Percentiles rank a stretch among this genome's conserved stretches.
phyloP scores from a whole-genome alignment of 2,329 filamentous ascomycete genomes.

The Colletotrichum sp. region DNA sequence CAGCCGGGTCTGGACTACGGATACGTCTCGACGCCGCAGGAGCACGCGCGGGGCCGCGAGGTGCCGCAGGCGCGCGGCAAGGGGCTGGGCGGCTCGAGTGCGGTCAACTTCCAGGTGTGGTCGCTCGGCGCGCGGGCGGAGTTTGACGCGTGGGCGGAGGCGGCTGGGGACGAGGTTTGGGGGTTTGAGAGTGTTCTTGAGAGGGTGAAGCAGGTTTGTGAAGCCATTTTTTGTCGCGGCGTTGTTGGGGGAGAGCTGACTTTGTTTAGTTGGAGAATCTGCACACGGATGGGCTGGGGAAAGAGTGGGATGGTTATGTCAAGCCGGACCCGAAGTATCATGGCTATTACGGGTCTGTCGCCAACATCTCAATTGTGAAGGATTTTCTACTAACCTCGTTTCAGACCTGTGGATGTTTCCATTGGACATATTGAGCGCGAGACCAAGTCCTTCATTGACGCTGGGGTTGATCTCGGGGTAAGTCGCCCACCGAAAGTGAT shows the following conservation, averaged over 20 bases:
- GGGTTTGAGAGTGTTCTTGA: not conserved
- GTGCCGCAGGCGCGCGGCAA: conserved; percentile 55
- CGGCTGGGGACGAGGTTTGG: conserved; percentile 59
- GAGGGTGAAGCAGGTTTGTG: not conserved
- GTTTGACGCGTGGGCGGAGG: conserved; percentile 64
- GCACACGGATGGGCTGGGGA: not conserved
- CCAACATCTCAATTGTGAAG: not conserved
- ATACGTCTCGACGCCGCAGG: conserved; percentile 54
- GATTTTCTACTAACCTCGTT: not conserved
- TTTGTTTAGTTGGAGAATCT: not conserved
- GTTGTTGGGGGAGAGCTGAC: not conserved
- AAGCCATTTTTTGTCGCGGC: rapidly evolving
- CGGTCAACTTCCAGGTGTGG: conserved; percentile 61
- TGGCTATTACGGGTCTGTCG: not conserved
- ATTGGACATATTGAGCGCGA: conserved; percentile 1
- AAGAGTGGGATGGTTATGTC: conserved; percentile 4
- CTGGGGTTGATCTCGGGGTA: not conserved
- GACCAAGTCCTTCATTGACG: conserved; percentile 7
- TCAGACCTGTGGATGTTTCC: conserved; percentile 2
- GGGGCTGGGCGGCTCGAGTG: conserved; percentile 55
- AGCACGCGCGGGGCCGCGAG: conserved; percentile 44
- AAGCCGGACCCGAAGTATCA: not conserved
- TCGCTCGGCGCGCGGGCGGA: conserved; percentile 62
- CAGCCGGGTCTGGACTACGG: conserved; percentile 56
- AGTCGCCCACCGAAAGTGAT: not conserved